A percentile compares a stretch with the other conserved stretches of the same genome.
Evolutionary conservation across 768 basidiomycete species (phyloP).

Genomic region (Polyporus arcularius): DNA sequence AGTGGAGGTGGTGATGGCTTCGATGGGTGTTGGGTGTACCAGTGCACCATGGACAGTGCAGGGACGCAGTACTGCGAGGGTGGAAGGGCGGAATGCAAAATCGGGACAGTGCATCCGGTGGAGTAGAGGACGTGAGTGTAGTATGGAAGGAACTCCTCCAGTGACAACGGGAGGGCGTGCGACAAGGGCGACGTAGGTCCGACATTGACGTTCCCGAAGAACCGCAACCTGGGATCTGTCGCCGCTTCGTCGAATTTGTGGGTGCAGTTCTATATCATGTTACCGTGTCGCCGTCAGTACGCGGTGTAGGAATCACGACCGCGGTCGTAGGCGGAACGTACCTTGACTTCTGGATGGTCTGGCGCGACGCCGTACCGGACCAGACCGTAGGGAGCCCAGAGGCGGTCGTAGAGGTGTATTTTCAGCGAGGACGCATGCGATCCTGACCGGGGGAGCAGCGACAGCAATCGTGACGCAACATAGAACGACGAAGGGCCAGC

Average conservation of each 20-base stretch:
- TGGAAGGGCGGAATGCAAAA: slow-evolving; percentile 54
- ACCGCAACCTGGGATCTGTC: slow-evolving; percentile 76
- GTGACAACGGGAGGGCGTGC: slow-evolving; percentile 57
- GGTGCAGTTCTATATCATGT: slow-evolving; percentile 76
- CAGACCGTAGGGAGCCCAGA: slow-evolving; percentile 94
- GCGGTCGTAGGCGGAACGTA: slow-evolving; percentile 28
- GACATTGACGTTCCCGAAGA: slow-evolving; percentile 89
- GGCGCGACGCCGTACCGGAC: slow-evolving; percentile 97
- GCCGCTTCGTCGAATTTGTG: slow-evolving; percentile 90
- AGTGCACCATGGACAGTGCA: slow-evolving; percentile 86
- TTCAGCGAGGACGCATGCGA: slow-evolving; percentile 40
- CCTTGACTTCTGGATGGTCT: slow-evolving; percentile 99
- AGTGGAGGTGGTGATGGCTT: slow-evolving; percentile 59
- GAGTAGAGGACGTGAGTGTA: slow-evolving; percentile 90
- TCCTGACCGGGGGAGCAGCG: slow-evolving; percentile 49
- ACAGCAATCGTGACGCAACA: slow-evolving; percentile 83
- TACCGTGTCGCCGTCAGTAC: too few species aligned
- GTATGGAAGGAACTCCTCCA: slow-evolving; percentile 59
- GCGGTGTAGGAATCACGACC: not conserved
- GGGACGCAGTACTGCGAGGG: slow-evolving; percentile 56
- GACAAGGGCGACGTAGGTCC: slow-evolving; percentile 43
- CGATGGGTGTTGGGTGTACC: slow-evolving; percentile 94
- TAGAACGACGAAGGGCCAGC: slow-evolving; percentile 97
- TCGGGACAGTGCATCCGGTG: slow-evolving; percentile 76
- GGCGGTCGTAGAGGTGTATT: slow-evolving; percentile 88